A percentile compares a stretch with the other conserved stretches of the same genome.
Evolutionary conservation across 352 stramenopile genomes (phyloP).

Genomic region (Pythium myriotylum): DNA sequence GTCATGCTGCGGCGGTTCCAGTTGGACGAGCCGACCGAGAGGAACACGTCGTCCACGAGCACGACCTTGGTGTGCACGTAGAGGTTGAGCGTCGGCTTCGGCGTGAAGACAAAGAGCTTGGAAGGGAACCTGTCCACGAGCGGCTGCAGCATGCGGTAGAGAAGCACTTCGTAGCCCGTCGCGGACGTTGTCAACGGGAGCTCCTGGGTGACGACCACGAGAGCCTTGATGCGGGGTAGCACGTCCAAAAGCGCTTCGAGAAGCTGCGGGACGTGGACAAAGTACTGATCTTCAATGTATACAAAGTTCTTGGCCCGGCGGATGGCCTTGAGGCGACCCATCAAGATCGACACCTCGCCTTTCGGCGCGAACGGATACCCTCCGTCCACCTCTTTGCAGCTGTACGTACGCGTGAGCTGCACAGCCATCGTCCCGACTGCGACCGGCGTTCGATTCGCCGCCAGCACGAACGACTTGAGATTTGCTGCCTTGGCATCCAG

Average conservation of each 20-base stretch:
- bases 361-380: slow-evolving; percentile 28
- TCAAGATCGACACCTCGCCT: slow-evolving; percentile 35
- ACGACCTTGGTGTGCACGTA: slow-evolving; percentile 67
- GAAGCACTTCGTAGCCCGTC: slow-evolving; percentile 35
- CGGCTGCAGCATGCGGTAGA: slow-evolving; percentile 39
- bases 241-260: slow-evolving; percentile 23
- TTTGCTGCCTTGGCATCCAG: background rate
- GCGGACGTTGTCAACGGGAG: slow-evolving; percentile 19
- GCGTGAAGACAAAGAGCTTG: slow-evolving; percentile 36
- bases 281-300: slow-evolving; percentile 51
- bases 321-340: slow-evolving; percentile 35
- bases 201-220: slow-evolving; percentile 33
- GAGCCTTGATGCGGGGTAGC: slow-evolving; percentile 28
- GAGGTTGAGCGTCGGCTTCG: slow-evolving; percentile 28
- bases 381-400: slow-evolving; percentile 32
- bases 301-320: slow-evolving; percentile 35
- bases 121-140: slow-evolving; percentile 36
- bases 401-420: slow-evolving; percentile 42
- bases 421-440: slow-evolving; percentile 14
- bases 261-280: slow-evolving; percentile 34
- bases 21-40: slow-evolving; percentile 32
- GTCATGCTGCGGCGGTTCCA: slow-evolving; percentile 42
- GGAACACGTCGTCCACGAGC: slow-evolving; percentile 37
- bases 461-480: slow-evolving; percentile 6
- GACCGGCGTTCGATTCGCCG: background rate